Conservation (phyloP, 441 rosid species). For the Bocquillonia castaneifolia region DNA sequence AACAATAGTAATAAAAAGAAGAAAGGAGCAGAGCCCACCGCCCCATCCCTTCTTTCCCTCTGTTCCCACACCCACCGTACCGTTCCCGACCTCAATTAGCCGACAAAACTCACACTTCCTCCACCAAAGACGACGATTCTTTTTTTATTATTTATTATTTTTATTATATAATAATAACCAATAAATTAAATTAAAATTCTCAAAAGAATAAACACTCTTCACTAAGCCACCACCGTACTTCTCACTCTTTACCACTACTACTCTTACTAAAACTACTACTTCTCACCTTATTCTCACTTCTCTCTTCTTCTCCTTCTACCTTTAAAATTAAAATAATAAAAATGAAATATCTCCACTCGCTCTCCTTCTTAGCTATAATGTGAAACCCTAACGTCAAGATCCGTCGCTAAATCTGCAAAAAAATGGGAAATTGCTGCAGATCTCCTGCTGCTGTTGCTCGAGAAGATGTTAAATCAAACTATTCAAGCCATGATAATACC, state of each 20-base stretch:
- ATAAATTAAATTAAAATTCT: slow-evolving; percentile 3
- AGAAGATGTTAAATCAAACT: slow-evolving; percentile 89
- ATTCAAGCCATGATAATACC: slow-evolving; percentile 59
- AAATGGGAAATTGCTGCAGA: slow-evolving; percentile 97
- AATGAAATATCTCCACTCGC: too few species aligned
- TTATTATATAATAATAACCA: background rate
- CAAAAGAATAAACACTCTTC: slow-evolving; percentile 20
- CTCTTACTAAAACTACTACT: background rate
- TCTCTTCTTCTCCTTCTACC: background rate
- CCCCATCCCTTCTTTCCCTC: background rate
- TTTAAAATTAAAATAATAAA: slow-evolving; percentile 8
- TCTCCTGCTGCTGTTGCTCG: slow-evolving; percentile 98
- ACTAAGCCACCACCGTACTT: slow-evolving; percentile 21
- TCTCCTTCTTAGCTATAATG: slow-evolving; percentile 38
- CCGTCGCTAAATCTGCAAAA: slow-evolving; percentile 15
- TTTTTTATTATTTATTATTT: background rate
- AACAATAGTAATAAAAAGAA: too few species aligned
- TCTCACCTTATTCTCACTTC: background rate
- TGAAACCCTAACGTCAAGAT: slow-evolving; percentile 54
- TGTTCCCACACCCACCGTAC: slow-evolving; percentile 21
- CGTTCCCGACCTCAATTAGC: slow-evolving; percentile 34
- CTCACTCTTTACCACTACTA: background rate
- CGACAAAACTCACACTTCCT: slow-evolving; percentile 41
- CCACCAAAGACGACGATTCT: slow-evolving; percentile 24
- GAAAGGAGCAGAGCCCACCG: too few species aligned